Percentiles rank a stretch among this genome's conserved stretches.
phyloP scores from a whole-genome alignment of 768 basidiomycete species.

The Calocera cornea region DNA sequence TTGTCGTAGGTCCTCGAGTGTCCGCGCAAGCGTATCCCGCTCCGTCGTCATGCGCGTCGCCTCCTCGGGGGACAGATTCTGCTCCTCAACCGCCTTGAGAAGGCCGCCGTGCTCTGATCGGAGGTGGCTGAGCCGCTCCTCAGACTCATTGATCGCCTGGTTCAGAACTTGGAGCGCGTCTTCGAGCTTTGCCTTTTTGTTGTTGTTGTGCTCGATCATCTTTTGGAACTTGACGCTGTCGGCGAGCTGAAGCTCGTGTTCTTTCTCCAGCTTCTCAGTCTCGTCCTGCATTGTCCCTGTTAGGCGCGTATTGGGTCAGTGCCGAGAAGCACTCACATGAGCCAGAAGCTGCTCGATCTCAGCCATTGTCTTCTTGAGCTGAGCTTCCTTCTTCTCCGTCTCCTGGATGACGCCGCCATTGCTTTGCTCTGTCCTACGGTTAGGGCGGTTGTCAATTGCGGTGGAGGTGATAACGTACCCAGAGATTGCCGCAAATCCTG shows the following conservation, averaged over 20 bases:
- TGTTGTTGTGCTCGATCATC: not conserved
- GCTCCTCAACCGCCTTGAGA: constrained; percentile 54
- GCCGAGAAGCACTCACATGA: not conserved
- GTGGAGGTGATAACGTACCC: not conserved
- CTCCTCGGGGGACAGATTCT: constrained; percentile 86
- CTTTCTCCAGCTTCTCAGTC: constrained; percentile 28
- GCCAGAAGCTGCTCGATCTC: constrained; percentile 19
- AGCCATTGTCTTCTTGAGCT: constrained; percentile 9
- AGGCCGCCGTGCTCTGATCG: constrained; percentile 52
- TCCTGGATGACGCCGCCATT: constrained; percentile 10
- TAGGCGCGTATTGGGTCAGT: not conserved
- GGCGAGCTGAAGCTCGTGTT: constrained; percentile 17
- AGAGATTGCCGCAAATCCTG: constrained; percentile 12
- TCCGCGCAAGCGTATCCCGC: constrained; percentile 60
- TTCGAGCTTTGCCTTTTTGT: not conserved
- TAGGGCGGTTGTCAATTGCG: not conserved
- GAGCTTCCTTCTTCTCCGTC: constrained; percentile 10
- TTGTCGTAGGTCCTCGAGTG: constrained; percentile 59
- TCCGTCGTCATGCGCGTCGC: constrained; percentile 84
- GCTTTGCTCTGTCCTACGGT: not conserved
- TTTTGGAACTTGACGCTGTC: constrained; percentile 3
- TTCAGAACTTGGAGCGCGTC: constrained; percentile 12
- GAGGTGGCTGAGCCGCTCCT: constrained; percentile 46
- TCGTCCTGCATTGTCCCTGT: constrained; percentile 23
- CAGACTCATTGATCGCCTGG: not conserved